Conservation (phyloP, 768 basidiomycete species). For the Leccinum uliginosum region DNA sequence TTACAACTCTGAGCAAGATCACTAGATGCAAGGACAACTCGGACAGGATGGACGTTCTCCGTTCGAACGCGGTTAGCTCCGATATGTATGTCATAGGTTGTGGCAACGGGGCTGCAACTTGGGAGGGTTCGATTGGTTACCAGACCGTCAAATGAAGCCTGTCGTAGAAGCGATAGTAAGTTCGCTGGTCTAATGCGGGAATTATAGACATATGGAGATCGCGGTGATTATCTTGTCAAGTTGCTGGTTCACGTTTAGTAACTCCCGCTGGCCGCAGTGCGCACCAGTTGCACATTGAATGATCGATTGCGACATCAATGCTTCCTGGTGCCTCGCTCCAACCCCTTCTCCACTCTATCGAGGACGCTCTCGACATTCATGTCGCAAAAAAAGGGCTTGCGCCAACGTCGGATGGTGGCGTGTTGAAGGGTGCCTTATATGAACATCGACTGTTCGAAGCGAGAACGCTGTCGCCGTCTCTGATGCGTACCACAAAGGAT, state of each 20-base stretch:
- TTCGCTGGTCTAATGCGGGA: conserved; percentile 16
- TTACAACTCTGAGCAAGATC: neutral
- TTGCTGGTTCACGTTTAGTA: neutral
- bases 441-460: conserved; percentile 7
- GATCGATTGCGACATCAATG: conserved; percentile 1
- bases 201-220: conserved; percentile 13
- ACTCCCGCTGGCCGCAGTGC: neutral
- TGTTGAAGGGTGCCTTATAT: neutral
- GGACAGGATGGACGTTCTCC: neutral
- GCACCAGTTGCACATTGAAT: neutral
- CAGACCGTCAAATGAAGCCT: neutral
- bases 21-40: conserved; percentile 2
- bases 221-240: conserved; percentile 23
- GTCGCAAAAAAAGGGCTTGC: conserved; percentile 1
- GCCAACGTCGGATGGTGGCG: conserved; percentile 8
- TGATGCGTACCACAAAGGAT: conserved; percentile 4
- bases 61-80: conserved; percentile 5
- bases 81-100: neutral
- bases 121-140: neutral
- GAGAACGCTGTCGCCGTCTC: neutral
- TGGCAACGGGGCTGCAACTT: conserved; percentile 2
- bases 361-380: conserved; percentile 9
- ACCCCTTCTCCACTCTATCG: conserved; percentile 8
- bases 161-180: neutral
- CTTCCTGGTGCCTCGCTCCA: conserved; percentile 5